phyloP scores from a whole-genome alignment of 805 yeast species.

The Candida sakaeoensis region DNA sequence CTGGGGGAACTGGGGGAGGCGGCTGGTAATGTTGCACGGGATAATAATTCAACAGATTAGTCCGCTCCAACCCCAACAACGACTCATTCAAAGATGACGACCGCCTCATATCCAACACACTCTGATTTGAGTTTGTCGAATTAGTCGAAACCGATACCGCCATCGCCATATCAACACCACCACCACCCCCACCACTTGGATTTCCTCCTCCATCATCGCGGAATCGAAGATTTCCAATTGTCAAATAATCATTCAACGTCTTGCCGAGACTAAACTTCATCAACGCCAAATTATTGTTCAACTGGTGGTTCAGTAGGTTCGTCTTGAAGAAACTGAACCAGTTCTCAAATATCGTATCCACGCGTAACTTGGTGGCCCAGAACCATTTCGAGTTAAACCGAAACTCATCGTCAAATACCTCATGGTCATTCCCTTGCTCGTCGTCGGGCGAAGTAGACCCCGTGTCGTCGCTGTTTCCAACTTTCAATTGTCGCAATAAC shows the following conservation, averaged over 20 bases:
- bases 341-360: slow-evolving; percentile 20
- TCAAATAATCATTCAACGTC: slow-evolving; percentile 8
- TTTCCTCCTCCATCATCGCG: slow-evolving; percentile 6
- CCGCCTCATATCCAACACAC: neutral
- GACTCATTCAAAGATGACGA: neutral
- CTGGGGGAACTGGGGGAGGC: too few species aligned
- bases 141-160: slow-evolving; percentile 4
- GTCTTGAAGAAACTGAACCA: slow-evolving; percentile 20
- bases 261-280: slow-evolving; percentile 16
- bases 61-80: neutral
- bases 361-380: slow-evolving; percentile 20
- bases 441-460: too few species aligned
- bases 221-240: slow-evolving; percentile 6
- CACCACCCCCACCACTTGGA: too few species aligned
- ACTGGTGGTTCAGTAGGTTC: neutral
- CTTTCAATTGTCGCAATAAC: too few species aligned
- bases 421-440: slow-evolving; percentile 2
- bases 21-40: too few species aligned
- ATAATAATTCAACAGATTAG: neutral
- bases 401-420: slow-evolving; percentile 19
- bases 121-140: neutral
- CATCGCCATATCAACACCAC: neutral
- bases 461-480: too few species aligned
- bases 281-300: slow-evolving; percentile 13
- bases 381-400: slow-evolving; percentile 24